Evolutionary conservation across 495 filamentous ascomycete species (phyloP).

Genomic region (Amniculicola lignicola): DNA sequence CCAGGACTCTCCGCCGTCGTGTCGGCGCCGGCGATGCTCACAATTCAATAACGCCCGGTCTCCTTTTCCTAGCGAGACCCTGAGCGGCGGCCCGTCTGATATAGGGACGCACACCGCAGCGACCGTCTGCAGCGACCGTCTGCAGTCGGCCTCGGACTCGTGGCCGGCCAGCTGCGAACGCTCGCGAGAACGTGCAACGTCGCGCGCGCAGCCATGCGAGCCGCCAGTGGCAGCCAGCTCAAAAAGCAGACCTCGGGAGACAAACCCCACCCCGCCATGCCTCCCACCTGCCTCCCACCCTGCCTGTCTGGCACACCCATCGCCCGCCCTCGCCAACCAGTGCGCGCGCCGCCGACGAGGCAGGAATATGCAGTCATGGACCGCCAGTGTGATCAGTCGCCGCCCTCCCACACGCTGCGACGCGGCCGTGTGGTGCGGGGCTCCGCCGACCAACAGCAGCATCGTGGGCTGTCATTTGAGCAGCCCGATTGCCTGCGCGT

Average conservation of each 20-base stretch:
- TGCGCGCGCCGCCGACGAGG: slow-evolving; percentile 6
- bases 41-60: too few relatives aligned
- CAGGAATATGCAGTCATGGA: slow-evolving; percentile 23
- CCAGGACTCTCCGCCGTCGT: too few relatives aligned
- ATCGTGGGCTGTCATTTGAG: not conserved
- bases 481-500: not conserved
- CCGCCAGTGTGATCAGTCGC: slow-evolving; percentile 19
- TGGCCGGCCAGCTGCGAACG: too few relatives aligned
- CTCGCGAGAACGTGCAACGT: slow-evolving; percentile 13
- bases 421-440: slow-evolving; percentile 1
- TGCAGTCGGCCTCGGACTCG: too few relatives aligned
- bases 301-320: slow-evolving; percentile 4
- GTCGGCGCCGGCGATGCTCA: too few relatives aligned
- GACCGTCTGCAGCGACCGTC: too few relatives aligned
- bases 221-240: slow-evolving; percentile 10
- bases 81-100: too few relatives aligned
- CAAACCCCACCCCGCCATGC: slow-evolving; percentile 20
- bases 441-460: not conserved
- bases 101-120: too few relatives aligned
- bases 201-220: not conserved
- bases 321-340: slow-evolving; percentile 14
- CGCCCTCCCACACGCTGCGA: not conserved
- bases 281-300: slow-evolving; percentile 11
- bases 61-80: too few relatives aligned
- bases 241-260: slow-evolving; percentile 14